Percentiles rank a stretch among this genome's conserved stretches.
phyloP scores from a whole-genome alignment of 192 early-diverging fungal genomes.

The Haplosporangium gracile region DNA sequence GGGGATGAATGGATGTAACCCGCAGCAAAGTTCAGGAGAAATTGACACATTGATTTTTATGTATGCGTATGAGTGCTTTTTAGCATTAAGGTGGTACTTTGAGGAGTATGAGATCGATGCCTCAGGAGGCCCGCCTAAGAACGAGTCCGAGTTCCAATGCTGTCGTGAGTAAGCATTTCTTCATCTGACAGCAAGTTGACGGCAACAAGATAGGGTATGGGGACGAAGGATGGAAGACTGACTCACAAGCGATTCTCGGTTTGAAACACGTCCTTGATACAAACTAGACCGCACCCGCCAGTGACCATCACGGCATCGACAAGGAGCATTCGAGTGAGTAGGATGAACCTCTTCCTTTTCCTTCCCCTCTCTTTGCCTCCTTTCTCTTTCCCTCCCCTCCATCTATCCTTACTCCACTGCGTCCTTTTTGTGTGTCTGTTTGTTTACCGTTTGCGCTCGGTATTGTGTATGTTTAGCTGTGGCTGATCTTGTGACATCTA shows the following conservation, averaged over 20 bases:
- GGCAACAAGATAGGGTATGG: neutral
- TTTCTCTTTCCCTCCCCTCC: neutral
- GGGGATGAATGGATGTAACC: neutral
- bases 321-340: slow-evolving; percentile 9
- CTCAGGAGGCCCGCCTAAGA: neutral
- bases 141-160: neutral
- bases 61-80: neutral
- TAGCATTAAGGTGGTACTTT: neutral
- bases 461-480: neutral
- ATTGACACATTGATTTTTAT: neutral
- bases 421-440: neutral
- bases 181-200: neutral
- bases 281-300: neutral
- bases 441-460: no score
- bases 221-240: neutral
- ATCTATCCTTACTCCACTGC: neutral
- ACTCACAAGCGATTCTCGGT: neutral
- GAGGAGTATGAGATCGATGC: neutral
- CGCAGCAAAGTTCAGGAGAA: neutral
- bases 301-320: neutral
- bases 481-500: neutral
- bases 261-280: neutral
- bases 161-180: neutral
- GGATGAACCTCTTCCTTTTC: neutral
- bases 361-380: neutral